Percentiles rank a stretch among this genome's conserved stretches.
These are phyloP conservation scores for Arthrobotrys sphaeroides DNA, from an alignment of 2,329 filamentous ascomycete genomes.

Conservation along the genomic window DNA sequence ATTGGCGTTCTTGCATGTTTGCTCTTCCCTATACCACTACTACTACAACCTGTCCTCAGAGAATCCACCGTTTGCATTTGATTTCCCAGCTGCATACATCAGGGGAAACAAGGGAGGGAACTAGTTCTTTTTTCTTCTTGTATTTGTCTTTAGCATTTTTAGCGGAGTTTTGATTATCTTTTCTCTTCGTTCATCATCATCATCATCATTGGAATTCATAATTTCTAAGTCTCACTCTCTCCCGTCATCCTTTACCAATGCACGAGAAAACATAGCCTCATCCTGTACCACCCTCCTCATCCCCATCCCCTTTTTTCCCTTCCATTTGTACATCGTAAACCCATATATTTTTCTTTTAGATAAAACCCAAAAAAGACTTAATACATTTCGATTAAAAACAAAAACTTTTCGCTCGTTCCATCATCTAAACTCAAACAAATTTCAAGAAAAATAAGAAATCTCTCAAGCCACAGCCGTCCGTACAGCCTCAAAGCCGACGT, in stretches of 20 bases:
- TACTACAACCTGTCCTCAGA: background rate
- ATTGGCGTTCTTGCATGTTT: conserved; percentile 19
- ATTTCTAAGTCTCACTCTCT: conserved; percentile 24
- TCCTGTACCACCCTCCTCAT: conserved; percentile 12
- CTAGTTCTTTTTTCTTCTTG: conserved; percentile 4
- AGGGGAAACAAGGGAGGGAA: background rate
- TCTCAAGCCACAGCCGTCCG: conserved; percentile 3
- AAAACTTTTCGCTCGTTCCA: background rate
- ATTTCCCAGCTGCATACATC: background rate
- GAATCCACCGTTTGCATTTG: conserved; percentile 20
- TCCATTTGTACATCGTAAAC: conserved; percentile 35
- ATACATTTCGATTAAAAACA: conserved; percentile 26
- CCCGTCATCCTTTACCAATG: conserved; percentile 2
- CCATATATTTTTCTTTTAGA: background rate
- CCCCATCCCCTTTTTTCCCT: conserved; percentile 1
- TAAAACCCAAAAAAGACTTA: conserved; percentile 26
- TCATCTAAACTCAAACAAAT: background rate
- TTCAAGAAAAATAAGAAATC: background rate
- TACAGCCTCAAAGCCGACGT: background rate
- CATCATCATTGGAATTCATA: conserved; percentile 29
- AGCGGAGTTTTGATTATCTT: conserved; percentile 43
- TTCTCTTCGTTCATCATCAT: background rate
- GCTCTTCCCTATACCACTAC: conserved; percentile 5
- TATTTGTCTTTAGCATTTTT: conserved; percentile 49
- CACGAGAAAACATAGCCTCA: conserved; percentile 7